These are phyloP conservation scores for Chaetoceros tenuissimus DNA, from an alignment of 108 stramenopile species.

Conservation along the genomic window DNA sequence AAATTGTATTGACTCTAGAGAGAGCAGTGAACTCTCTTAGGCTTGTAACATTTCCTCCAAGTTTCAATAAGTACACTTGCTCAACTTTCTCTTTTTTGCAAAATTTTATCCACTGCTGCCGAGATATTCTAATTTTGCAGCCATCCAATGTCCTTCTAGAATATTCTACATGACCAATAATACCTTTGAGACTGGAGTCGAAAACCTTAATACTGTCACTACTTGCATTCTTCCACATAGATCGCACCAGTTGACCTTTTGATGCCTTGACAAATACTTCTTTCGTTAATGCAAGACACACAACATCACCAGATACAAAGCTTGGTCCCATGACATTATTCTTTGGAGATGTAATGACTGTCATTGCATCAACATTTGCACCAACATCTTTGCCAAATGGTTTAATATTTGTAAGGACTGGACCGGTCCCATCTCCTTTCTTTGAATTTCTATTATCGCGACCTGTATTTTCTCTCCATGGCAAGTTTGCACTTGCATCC, in stretches of 20 bases:
- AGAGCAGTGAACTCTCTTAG: constrained; percentile 79
- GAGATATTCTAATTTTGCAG: constrained; percentile 51
- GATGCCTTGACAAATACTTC: constrained; percentile 20
- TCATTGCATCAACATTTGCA: constrained; percentile 15
- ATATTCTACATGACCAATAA: constrained; percentile 61
- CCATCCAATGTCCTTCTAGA: constrained; percentile 41
- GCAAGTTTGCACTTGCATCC: constrained; percentile 37
- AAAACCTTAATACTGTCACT: constrained; percentile 4
- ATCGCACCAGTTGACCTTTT: constrained; percentile 21
- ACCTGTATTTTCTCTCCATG: constrained; percentile 12
- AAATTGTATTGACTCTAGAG: constrained; percentile 53
- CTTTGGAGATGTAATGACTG: background rate
- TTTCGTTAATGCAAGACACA: constrained; percentile 12
- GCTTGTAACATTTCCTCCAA: constrained; percentile 69
- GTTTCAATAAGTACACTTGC: constrained; percentile 50
- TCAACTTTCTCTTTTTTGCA: constrained; percentile 3
- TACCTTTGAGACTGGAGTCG: constrained; percentile 8
- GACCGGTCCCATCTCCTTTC: background rate
- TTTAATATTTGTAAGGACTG: constrained; percentile 14
- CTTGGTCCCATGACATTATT: background rate
- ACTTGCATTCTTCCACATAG: constrained; percentile 11
- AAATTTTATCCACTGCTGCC: constrained; percentile 47
- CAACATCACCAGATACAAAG: constrained; percentile 26
- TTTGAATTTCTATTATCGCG: constrained; percentile 7
- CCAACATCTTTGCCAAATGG: constrained; percentile 28